Percentiles rank a stretch among this genome's conserved stretches.
phyloP scores from a whole-genome alignment of 2,329 filamentous ascomycete species.

The Bipolaris gigantea region DNA sequence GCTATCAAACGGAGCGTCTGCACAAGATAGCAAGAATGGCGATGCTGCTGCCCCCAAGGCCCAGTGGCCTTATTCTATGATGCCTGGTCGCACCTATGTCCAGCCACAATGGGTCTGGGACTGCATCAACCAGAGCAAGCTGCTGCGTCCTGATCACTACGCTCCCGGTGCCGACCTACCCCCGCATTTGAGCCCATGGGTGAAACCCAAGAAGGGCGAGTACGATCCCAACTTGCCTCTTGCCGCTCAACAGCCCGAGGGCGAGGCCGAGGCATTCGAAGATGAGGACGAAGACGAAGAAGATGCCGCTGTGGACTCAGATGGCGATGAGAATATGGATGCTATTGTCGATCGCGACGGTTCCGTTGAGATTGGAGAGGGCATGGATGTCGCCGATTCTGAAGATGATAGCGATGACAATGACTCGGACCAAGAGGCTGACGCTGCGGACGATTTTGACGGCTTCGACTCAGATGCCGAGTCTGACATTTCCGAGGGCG shows the following conservation, averaged over 20 bases:
- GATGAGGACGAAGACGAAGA: conserved; percentile 50
- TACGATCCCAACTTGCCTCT: conserved; percentile 89
- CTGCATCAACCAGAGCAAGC: conserved; percentile 85
- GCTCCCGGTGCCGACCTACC: conserved; percentile 86
- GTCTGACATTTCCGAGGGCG: conserved; percentile 56
- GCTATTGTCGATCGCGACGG: conserved; percentile 45
- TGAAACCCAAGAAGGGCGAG: conserved; percentile 79
- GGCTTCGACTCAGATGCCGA: conserved; percentile 55
- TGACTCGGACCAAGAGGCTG: conserved; percentile 40
- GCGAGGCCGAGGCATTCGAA: conserved; percentile 74
- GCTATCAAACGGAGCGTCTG: conserved; percentile 52
- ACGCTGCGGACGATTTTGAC: conserved; percentile 45
- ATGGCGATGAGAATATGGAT: conserved; percentile 40
- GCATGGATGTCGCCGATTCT: conserved; percentile 52
- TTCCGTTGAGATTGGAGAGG: conserved; percentile 52
- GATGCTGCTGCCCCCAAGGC: conserved; percentile 48
- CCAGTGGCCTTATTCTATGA: conserved; percentile 65
- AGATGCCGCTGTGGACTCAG: conserved; percentile 44
- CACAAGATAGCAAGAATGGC: conserved; percentile 58
- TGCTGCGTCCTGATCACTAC: conserved; percentile 85
- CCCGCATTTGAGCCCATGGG: conserved; percentile 94
- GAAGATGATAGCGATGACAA: conserved; percentile 51
- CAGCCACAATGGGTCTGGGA: conserved; percentile 99
- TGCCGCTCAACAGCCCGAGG: conserved; percentile 84
- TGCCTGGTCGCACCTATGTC: conserved; percentile 89